phyloP scores from a whole-genome alignment of 805 yeast species.

The Monosporozyma unispora region DNA sequence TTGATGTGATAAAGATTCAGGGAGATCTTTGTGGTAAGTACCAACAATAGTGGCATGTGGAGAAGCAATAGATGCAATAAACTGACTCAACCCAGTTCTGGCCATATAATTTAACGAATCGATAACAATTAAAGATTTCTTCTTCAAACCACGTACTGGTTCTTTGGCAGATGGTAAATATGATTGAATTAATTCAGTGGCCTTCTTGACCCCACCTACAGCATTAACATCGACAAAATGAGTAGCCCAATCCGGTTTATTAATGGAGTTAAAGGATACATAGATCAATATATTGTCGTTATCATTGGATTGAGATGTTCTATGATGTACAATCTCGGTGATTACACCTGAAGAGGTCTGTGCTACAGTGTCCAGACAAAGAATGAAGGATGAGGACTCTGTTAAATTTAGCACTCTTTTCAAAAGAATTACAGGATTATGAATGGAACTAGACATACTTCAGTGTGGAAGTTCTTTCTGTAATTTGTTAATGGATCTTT shows the following conservation, averaged over 20 bases:
- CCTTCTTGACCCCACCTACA: conserved; percentile 8
- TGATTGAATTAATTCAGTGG: conserved; percentile 14
- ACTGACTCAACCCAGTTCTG: conserved; percentile 37
- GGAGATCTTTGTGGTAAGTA: conserved; percentile 37
- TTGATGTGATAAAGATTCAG: conserved; percentile 25
- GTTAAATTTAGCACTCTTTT: conserved; percentile 58
- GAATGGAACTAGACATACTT: conserved; percentile 31
- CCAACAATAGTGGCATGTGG: conserved; percentile 41
- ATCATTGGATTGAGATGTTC: conserved; percentile 15
- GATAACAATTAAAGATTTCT: conserved; percentile 42
- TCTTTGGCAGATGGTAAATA: conserved; percentile 16
- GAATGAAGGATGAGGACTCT: conserved; percentile 65
- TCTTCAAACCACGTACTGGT: conserved; percentile 6
- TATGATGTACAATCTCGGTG: conserved; percentile 45
- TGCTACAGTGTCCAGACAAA: conserved; percentile 57
- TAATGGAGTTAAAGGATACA: conserved; percentile 60
- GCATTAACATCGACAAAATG: conserved; percentile 40
- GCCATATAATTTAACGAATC: conserved; percentile 62
- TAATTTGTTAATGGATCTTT: too few species aligned
- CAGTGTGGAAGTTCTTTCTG: too few species aligned
- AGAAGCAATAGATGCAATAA: conserved; percentile 42
- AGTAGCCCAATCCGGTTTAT: conserved; percentile 41
- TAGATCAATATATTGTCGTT: conserved; percentile 34
- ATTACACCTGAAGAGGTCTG: conserved; percentile 57
- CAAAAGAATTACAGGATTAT: conserved; percentile 47